Base-by-base conservation (phyloP, 1,284 basidiomycete species). In the Microbotryum intermedium region DNA sequence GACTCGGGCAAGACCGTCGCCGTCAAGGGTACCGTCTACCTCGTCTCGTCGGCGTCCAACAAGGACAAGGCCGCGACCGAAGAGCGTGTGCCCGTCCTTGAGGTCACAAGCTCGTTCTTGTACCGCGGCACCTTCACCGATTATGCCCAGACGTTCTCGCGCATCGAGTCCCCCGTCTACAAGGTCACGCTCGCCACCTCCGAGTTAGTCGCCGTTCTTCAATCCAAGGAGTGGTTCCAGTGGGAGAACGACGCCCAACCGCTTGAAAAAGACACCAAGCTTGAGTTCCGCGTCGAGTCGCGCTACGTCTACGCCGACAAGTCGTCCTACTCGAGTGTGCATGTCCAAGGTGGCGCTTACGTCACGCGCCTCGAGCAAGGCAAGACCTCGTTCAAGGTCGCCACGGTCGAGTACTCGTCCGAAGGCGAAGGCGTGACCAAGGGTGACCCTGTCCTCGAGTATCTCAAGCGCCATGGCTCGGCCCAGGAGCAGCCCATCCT, bases 221-320 rank as follows among this genome's bases (percentile, higher is more conserved):
- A 88, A 72, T 90, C 90, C 61, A 98, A 98, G 80, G 88, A 94
- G 74, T 98, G 95, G 94, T 94, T 98, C 76, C 84, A 87, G 60
- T 97, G 93, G 94, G 84, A 88, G 59, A 85, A 94, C 72, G 85
- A 88, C 57, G 79, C 84, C 9, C 82, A 83, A 63, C 85, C 89
- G 45, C 84, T 92, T 47, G 60, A 71, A 46, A 78, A 83, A 59
- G 82, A 87, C 47, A 87, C 87, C 48, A 83, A 82, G 3, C 84
- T 98, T 56, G 84, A 92, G 68, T 95, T 98, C 88, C 86, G 88
- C 65, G 80, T 88, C 67, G 83, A 84, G 71, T 90, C 88, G 20
- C 84, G 88, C 72, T 84, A 91, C 56, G 84, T 84, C 28, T 97
- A 89, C 84, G 90, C 90, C 78, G 88, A 94, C 79, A 91, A 88